phyloP scores from a whole-genome alignment of 257 asterid genomes.

The Hygrophila difformis region DNA sequence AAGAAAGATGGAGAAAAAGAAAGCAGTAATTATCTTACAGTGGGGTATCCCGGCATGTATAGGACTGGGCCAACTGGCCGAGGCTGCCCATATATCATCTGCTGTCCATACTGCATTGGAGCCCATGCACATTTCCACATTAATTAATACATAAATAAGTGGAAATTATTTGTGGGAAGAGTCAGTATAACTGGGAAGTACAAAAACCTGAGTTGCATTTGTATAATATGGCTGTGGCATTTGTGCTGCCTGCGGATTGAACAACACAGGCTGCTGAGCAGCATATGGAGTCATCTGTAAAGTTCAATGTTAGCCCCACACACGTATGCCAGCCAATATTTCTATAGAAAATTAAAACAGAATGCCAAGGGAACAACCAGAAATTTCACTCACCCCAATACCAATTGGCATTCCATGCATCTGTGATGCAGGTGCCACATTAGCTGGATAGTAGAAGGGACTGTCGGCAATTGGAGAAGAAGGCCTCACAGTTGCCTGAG shows the following conservation, averaged over 20 bases:
- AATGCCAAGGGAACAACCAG: constrained; percentile 8
- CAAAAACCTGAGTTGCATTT: constrained; percentile 78
- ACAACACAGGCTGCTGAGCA: constrained; percentile 65
- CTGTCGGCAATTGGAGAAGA: constrained; percentile 72
- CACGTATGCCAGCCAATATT: no score
- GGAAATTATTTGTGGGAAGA: constrained; percentile 10
- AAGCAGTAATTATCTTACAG: constrained; percentile 43
- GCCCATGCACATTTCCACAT: neutral
- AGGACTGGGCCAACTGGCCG: constrained; percentile 75
- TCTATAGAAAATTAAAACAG: neutral
- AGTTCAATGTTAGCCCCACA: neutral
- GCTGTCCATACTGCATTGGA: constrained; percentile 68
- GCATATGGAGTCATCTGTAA: constrained; percentile 64
- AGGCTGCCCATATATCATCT: constrained; percentile 86
- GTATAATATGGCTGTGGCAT: constrained; percentile 77
- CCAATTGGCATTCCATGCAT: constrained; percentile 91
- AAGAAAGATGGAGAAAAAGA: neutral
- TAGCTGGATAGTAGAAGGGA: constrained; percentile 81
- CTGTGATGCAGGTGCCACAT: constrained; percentile 51
- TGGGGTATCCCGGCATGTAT: constrained; percentile 75
- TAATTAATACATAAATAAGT: constrained; percentile 3
- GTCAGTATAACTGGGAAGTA: constrained; percentile 3
- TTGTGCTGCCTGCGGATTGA: constrained; percentile 68
- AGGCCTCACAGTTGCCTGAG: constrained; percentile 62
- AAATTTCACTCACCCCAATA: constrained; percentile 61